Conservation (phyloP, 1,284 basidiomycete genomes). For the Agroathelia rolfsii region DNA sequence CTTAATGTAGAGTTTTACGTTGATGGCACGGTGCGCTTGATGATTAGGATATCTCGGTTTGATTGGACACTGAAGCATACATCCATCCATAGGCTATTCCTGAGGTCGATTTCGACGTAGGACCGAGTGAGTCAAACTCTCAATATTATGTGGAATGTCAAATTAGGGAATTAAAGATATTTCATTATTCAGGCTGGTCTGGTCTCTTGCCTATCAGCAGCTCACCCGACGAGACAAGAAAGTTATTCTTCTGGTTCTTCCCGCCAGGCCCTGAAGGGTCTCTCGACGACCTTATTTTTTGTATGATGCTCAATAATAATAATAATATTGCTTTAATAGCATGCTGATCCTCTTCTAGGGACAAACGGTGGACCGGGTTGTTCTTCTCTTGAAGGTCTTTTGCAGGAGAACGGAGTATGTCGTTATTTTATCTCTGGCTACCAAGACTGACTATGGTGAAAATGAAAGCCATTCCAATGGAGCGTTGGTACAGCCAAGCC, state of each 20-base stretch:
- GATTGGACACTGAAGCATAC: no score
- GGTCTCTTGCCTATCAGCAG: slow-evolving; percentile 64
- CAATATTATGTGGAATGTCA: no score
- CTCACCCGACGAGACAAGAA: slow-evolving; percentile 48
- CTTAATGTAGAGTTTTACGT: slow-evolving; percentile 56
- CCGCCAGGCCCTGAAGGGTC: slow-evolving; percentile 66
- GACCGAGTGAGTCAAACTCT: no score
- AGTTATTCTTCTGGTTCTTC: slow-evolving; percentile 87
- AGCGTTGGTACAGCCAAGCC: slow-evolving; percentile 53
- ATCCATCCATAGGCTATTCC: no score
- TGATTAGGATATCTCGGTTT: no score
- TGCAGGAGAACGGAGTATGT: slow-evolving; percentile 77
- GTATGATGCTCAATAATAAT: no score
- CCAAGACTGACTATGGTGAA: no score
- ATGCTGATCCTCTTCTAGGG: slow-evolving; percentile 38
- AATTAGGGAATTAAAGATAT: no score
- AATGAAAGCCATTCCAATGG: slow-evolving; percentile 63
- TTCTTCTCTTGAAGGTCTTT: slow-evolving; percentile 65
- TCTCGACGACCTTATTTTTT: slow-evolving; percentile 63
- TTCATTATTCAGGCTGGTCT: no score
- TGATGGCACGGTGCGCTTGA: no score
- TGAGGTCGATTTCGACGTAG: slow-evolving; percentile 61
- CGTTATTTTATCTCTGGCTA: slow-evolving; percentile 10
- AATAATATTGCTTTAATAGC: no score
- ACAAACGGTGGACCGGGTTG: slow-evolving; percentile 49